Conservation (phyloP, 2,329 filamentous ascomycete genomes). For the Alternaria postmessia region DNA sequence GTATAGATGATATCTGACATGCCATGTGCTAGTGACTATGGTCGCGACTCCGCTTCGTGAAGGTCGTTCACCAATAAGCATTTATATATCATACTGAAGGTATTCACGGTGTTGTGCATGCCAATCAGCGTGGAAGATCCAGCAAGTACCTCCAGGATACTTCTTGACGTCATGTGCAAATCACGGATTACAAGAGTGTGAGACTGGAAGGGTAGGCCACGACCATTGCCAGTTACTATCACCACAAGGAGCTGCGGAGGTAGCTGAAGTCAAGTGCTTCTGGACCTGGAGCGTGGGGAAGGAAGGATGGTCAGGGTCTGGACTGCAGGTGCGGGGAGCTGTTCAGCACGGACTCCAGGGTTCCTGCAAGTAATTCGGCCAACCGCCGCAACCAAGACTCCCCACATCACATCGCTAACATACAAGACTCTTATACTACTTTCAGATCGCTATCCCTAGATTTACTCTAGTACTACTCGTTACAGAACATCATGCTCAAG, state of each 20-base stretch:
- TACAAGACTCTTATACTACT: neutral
- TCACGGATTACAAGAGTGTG: no score
- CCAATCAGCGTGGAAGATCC: neutral
- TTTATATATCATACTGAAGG: neutral
- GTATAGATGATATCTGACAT: neutral
- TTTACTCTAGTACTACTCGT: constrained; percentile 2
- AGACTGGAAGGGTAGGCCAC: neutral
- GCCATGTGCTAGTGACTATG: neutral
- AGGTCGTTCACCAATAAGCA: no score
- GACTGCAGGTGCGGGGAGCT: constrained; percentile 16
- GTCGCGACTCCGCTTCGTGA: neutral
- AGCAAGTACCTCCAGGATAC: neutral
- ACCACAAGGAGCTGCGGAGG: neutral
- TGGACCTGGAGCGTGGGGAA: neutral
- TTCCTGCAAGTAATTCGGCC: constrained; percentile 14
- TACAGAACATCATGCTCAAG: constrained; percentile 35
- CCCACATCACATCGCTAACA: constrained; percentile 1
- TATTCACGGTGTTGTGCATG: neutral
- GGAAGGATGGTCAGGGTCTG: constrained; percentile 2
- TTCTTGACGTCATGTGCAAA: no score
- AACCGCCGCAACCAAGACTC: neutral
- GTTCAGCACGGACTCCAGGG: constrained; percentile 13
- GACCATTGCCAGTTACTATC: neutral
- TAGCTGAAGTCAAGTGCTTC: neutral
- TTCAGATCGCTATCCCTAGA: constrained; percentile 7